Conservation (phyloP, 1,284 basidiomycete species). For the Fistulinella staudtii region DNA sequence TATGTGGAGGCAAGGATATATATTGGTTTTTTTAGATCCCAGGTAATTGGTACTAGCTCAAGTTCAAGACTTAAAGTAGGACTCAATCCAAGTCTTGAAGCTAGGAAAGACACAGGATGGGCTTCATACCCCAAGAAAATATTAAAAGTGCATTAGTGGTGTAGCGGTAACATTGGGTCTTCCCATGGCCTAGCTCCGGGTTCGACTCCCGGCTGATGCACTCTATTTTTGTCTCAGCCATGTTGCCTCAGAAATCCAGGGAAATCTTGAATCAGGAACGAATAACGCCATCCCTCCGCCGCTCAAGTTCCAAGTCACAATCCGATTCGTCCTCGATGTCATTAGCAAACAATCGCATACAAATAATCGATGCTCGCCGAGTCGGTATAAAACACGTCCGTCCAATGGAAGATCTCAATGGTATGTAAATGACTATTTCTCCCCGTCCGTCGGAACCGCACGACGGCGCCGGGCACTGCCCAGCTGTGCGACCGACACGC, state of each 20-base stretch:
- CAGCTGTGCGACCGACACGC: not conserved
- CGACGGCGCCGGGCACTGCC: not conserved
- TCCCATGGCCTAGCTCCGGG: slow-evolving; percentile 53
- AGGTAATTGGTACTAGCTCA: too few species aligned
- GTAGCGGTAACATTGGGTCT: slow-evolving; percentile 41
- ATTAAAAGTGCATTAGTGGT: slow-evolving; percentile 37
- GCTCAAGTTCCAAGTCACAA: too few species aligned
- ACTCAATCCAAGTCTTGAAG: too few species aligned
- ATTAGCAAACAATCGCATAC: slow-evolving; percentile 3
- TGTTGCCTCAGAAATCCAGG: too few species aligned
- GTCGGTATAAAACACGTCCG: slow-evolving; percentile 13
- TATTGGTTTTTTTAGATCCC: too few species aligned
- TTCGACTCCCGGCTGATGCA: slow-evolving; percentile 56
- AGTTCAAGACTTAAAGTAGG: too few species aligned
- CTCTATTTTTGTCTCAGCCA: too few species aligned
- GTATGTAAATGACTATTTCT: slow-evolving; percentile 5
- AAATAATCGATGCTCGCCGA: slow-evolving; percentile 3
- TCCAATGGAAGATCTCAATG: slow-evolving; percentile 13
- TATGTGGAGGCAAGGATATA: too few species aligned
- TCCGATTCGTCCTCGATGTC: not conserved
- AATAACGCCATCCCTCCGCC: too few species aligned
- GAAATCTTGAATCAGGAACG: not conserved
- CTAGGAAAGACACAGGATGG: too few species aligned
- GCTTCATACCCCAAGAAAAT: too few species aligned
- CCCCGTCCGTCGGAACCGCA: slow-evolving; percentile 4